phyloP scores from a whole-genome alignment of 768 basidiomycete genomes.

The Suillus lakei region DNA sequence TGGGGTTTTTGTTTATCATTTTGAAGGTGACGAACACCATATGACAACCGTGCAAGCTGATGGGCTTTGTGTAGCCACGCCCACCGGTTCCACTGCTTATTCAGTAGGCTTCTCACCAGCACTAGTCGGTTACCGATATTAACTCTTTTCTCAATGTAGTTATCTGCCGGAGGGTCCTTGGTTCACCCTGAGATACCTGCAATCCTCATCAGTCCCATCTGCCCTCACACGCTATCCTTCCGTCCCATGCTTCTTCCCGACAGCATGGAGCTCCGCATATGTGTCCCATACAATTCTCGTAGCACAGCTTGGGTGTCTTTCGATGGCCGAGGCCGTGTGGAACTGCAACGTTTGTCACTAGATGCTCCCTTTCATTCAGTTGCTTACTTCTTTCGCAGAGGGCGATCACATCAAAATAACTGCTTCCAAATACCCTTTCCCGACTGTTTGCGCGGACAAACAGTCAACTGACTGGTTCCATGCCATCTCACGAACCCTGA shows the following conservation, averaged over 20 bases:
- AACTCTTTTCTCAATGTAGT: constrained; percentile 36
- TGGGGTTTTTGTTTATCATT: constrained; percentile 12
- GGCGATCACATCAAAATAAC: constrained; percentile 99
- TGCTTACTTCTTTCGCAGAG: constrained; percentile 55
- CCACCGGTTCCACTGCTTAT: constrained; percentile 98
- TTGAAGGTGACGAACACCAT: constrained; percentile 93
- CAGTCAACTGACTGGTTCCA: constrained; percentile 99
- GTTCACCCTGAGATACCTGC: constrained; percentile 98
- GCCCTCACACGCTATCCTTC: constrained; percentile 98
- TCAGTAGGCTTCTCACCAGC: constrained; percentile 60
- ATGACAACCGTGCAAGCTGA: constrained; percentile 99
- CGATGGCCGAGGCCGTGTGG: constrained; percentile 95
- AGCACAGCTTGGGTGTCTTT: constrained; percentile 99
- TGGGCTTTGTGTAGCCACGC: constrained; percentile 92
- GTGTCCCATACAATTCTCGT: constrained; percentile 98
- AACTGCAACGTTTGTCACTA: constrained; percentile 81
- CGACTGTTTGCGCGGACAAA: constrained; percentile 96
- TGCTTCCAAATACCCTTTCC: constrained; percentile 97
- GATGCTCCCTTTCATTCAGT: neutral
- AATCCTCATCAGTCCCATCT: constrained; percentile 94
- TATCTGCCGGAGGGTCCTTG: constrained; percentile 97
- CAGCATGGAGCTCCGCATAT: constrained; percentile 97
- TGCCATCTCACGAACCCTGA: constrained; percentile 92
- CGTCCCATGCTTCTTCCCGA: constrained; percentile 98
- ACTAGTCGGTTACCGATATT: constrained; percentile 10